Evolutionary conservation across 1,284 basidiomycete genomes (phyloP).

Genomic region (Stereum hirsutum): DNA sequence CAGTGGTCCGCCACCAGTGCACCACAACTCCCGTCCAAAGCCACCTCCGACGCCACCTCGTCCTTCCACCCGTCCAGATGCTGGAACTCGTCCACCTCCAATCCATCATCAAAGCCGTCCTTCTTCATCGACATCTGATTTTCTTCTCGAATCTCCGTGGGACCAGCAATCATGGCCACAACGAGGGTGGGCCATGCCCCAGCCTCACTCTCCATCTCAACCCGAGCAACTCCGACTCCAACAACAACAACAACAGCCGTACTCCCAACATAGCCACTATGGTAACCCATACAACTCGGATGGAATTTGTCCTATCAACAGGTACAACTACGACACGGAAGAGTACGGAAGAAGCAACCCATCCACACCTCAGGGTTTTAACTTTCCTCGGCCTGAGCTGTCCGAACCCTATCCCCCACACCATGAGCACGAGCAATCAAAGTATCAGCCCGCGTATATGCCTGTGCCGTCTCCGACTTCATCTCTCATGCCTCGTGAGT

Average conservation of each 20-base stretch:
- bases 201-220: not conserved
- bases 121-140: not conserved
- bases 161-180: not conserved
- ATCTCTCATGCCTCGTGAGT: not conserved
- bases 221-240: not conserved
- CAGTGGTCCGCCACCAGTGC: not conserved
- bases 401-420: no score
- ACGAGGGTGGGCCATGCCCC: not conserved
- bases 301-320: no score
- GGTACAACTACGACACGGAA: no score
- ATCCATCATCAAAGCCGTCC: not conserved
- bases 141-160: not conserved
- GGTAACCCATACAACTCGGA: no score
- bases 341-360: no score
- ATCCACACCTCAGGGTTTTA: no score
- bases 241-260: not conserved
- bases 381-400: no score
- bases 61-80: not conserved
- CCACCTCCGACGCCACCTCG: not conserved
- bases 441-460: not conserved
- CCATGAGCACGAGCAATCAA: no score
- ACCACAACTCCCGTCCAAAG: not conserved
- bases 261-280: not conserved
- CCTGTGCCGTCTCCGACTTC: not conserved
- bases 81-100: not conserved